phyloP scores from a whole-genome alignment of 1,139 yeast genomes.

The Geotrichum klebahnii region DNA sequence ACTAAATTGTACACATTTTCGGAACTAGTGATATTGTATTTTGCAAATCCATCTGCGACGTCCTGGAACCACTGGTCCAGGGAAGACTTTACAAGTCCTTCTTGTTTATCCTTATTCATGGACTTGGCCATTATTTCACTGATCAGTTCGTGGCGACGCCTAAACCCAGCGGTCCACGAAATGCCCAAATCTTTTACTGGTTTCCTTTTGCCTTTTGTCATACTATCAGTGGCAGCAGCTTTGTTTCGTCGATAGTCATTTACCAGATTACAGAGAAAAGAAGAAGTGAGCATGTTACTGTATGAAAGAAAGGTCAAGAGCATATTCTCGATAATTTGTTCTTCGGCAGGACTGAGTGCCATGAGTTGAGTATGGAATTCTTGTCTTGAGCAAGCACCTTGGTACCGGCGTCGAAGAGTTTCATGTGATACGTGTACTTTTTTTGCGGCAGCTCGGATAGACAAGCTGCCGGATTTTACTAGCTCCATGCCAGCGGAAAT shows the following conservation, averaged over 20 bases:
- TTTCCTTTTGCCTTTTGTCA: neutral
- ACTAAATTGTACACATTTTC: conserved; percentile 18
- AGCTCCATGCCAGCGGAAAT: conserved; percentile 12
- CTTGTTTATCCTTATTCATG: no score
- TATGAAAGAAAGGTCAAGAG: conserved; percentile 6
- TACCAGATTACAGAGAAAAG: conserved; percentile 18
- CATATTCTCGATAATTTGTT: conserved; percentile 13
- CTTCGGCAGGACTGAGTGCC: conserved; percentile 19
- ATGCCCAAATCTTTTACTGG: conserved; percentile 15
- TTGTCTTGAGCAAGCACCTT: conserved; percentile 16
- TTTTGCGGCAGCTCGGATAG: conserved; percentile 21
- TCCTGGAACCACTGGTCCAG: conserved; percentile 16
- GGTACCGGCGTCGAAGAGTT: conserved; percentile 18
- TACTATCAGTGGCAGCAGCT: neutral
- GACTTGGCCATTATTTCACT: no score
- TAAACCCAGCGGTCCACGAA: conserved; percentile 20
- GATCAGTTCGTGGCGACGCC: no score
- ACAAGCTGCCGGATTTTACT: conserved; percentile 6
- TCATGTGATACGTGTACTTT: conserved; percentile 17
- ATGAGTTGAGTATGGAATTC: conserved; percentile 19
- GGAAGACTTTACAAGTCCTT: neutral
- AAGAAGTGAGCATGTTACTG: conserved; percentile 18
- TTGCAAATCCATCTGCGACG: conserved; percentile 2
- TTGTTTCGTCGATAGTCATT: conserved; percentile 13
- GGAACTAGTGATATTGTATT: conserved; percentile 6